Evolutionary conservation across 2,329 filamentous ascomycete species (phyloP).

Genomic region (Cryphonectria japonica): DNA sequence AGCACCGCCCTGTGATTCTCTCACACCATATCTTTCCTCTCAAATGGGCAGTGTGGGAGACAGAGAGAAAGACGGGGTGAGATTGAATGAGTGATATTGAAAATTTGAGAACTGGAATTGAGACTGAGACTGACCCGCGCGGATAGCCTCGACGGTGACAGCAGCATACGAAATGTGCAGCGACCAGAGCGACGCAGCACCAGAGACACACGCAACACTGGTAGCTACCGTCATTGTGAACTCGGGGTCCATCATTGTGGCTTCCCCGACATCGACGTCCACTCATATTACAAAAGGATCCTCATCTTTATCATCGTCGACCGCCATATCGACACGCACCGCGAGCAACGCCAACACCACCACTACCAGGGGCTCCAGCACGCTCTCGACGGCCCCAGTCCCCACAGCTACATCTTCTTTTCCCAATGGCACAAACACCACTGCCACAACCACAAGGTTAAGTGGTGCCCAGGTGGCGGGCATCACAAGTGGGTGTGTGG

Average conservation of each 20-base stretch:
- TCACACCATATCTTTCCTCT: too few relatives aligned
- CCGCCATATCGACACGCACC: slow-evolving; percentile 19
- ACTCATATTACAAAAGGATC: slow-evolving; percentile 25
- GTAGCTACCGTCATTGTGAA: slow-evolving; percentile 57
- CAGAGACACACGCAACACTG: slow-evolving; percentile 62
- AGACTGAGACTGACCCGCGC: neutral
- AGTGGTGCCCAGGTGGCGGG: slow-evolving; percentile 57
- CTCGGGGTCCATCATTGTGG: slow-evolving; percentile 40
- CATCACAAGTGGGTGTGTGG: slow-evolving; percentile 59
- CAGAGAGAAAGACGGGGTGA: neutral
- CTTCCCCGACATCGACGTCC: slow-evolving; percentile 28
- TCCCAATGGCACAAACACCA: neutral
- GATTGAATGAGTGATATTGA: neutral
- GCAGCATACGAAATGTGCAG: slow-evolving; percentile 64
- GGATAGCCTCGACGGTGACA: slow-evolving; percentile 47
- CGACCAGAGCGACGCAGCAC: slow-evolving; percentile 51
- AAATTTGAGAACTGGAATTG: neutral
- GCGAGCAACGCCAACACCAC: slow-evolving; percentile 54
- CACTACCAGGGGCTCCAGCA: slow-evolving; percentile 45
- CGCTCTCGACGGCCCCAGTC: slow-evolving; percentile 22
- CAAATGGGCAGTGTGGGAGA: neutral
- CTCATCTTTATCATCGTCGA: slow-evolving; percentile 25
- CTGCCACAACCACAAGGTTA: slow-evolving; percentile 30
- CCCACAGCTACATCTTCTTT: neutral
- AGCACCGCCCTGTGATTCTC: neutral